phyloP scores from a whole-genome alignment of 139 green algal genomes.

The Limnomonas spitsbergensis region DNA sequence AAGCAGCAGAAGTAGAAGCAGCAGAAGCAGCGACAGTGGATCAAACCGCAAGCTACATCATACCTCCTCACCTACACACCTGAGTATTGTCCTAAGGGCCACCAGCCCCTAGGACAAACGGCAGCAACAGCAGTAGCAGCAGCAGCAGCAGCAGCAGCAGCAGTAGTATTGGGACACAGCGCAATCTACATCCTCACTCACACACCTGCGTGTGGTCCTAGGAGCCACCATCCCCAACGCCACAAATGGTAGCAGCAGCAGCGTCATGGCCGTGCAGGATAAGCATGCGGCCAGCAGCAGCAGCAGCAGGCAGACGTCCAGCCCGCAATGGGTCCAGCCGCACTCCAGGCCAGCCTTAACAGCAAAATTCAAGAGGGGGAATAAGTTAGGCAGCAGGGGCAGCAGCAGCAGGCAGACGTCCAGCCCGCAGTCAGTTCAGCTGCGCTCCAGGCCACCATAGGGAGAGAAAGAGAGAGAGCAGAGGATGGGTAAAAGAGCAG shows the following conservation, averaged over 20 bases:
- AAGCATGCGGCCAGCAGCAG: slow-evolving; percentile 9
- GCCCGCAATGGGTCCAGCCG: background rate
- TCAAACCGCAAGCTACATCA: too few species aligned
- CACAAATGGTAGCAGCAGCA: background rate
- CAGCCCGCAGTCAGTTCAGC: background rate
- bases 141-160: too few species aligned
- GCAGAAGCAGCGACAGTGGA: too few species aligned
- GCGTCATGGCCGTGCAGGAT: background rate
- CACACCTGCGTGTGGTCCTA: too few species aligned
- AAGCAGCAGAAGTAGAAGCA: too few species aligned
- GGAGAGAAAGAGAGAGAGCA: background rate
- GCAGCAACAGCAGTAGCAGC: too few species aligned
- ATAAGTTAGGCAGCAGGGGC: background rate
- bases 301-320: slow-evolving; percentile 4
- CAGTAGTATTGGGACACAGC: too few species aligned
- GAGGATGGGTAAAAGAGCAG: background rate
- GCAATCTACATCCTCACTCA: too few species aligned
- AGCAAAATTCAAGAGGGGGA: too few species aligned
- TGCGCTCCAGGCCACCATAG: background rate
- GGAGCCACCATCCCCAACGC: background rate
- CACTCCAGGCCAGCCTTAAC: background rate
- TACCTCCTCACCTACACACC: too few species aligned
- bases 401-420: slow-evolving; percentile 16
- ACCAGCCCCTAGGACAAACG: too few species aligned
- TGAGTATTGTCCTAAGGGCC: too few species aligned